Conservation (phyloP, 2,329 filamentous ascomycete species). For the Stagonosporopsis vannaccii region DNA sequence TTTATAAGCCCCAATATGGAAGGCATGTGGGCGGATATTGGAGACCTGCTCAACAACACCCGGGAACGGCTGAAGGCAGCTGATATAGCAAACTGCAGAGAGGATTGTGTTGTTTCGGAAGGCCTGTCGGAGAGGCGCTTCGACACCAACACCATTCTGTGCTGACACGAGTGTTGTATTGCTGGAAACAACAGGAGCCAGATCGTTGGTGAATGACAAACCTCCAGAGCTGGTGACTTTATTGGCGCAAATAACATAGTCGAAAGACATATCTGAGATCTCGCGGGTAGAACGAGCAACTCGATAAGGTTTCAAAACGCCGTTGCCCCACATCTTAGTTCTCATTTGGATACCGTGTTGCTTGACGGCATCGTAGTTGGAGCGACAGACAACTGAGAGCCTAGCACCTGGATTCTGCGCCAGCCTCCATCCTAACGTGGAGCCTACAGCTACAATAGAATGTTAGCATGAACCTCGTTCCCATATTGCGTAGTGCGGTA, state of each 20-base stretch:
- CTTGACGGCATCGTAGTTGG: conserved; percentile 12
- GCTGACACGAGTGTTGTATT: conserved; percentile 10
- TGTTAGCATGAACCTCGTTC: not conserved
- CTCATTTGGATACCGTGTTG: conserved; percentile 6
- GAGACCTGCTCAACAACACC: conserved; percentile 12
- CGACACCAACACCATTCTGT: conserved; percentile 16
- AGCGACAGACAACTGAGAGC: conserved; percentile 15
- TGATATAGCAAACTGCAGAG: conserved; percentile 17
- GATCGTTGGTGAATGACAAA: not conserved
- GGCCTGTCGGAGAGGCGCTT: not conserved
- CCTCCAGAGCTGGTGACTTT: not conserved
- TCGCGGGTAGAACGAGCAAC: conserved; percentile 12
- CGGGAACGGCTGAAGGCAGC: conserved; percentile 6
- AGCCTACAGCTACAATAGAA: conserved; percentile 7
- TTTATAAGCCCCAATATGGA: conserved; percentile 4
- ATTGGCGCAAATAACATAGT: conserved; percentile 16
- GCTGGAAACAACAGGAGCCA: not conserved
- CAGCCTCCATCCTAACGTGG: conserved; percentile 11
- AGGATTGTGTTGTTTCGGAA: conserved; percentile 9
- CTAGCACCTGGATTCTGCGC: conserved; percentile 7
- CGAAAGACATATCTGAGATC: conserved; percentile 2
- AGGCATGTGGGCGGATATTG: conserved; percentile 12
- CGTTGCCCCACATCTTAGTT: conserved; percentile 13
- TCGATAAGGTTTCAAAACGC: conserved; percentile 2
- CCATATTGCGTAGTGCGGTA: too few species aligned